Evolutionary conservation across 768 basidiomycete genomes (phyloP).

Genomic region (Trametes coccinea): DNA sequence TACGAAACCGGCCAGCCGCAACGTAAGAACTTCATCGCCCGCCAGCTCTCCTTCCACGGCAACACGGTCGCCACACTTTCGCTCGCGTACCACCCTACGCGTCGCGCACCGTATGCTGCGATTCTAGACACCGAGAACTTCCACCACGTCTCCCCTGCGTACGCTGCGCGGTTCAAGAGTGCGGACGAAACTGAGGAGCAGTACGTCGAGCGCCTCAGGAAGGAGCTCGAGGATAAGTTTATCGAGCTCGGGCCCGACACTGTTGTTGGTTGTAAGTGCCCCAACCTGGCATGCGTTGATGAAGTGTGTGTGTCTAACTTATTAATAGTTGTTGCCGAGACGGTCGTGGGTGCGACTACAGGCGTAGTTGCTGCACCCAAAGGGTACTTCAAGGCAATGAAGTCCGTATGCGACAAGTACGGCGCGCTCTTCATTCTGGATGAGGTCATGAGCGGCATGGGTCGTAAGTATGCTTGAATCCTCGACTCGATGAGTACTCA

Average conservation of each 20-base stretch:
- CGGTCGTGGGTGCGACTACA: slow-evolving; percentile 84
- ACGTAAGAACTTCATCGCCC: slow-evolving; percentile 77
- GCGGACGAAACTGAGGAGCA: slow-evolving; percentile 71
- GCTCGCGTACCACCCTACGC: slow-evolving; percentile 62
- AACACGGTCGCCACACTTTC: slow-evolving; percentile 76
- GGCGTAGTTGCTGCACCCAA: slow-evolving; percentile 76
- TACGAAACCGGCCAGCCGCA: slow-evolving; percentile 67
- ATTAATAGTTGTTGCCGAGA: slow-evolving; percentile 74
- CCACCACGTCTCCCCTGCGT: slow-evolving; percentile 88
- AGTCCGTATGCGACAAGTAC: slow-evolving; percentile 74
- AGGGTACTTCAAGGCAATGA: slow-evolving; percentile 86
- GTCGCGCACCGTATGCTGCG: slow-evolving; percentile 67
- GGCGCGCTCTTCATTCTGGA: slow-evolving; percentile 80
- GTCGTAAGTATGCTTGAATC: slow-evolving; percentile 51
- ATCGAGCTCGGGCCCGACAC: slow-evolving; percentile 78
- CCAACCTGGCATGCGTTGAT: background rate
- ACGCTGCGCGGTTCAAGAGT: slow-evolving; percentile 74
- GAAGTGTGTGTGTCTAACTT: background rate
- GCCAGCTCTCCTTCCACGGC: slow-evolving; percentile 81
- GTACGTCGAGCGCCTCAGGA: slow-evolving; percentile 73
- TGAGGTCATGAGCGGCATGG: slow-evolving; percentile 93
- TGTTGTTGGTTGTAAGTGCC: slow-evolving; percentile 67
- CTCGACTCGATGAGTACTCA: background rate
- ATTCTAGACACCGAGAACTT: slow-evolving; percentile 67
- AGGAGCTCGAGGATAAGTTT: slow-evolving; percentile 87